Conservation (phyloP, 169 alveolate genomes). For the Sarcocystis neurona region DNA sequence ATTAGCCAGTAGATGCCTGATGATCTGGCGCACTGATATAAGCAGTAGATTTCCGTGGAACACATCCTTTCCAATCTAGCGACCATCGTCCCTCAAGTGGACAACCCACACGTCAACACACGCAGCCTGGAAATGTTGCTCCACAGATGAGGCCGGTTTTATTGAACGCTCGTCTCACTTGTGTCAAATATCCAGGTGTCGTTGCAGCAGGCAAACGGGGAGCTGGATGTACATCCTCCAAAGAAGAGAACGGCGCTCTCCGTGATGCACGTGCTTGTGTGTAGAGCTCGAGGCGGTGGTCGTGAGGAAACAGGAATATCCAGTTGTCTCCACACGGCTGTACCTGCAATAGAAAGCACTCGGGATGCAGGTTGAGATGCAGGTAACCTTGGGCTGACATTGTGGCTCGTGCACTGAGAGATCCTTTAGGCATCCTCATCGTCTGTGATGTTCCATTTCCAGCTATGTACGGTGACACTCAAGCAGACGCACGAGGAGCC, state of each 20-base stretch:
- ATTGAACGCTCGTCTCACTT: neutral
- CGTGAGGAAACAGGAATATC: neutral
- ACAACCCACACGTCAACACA: too few species aligned
- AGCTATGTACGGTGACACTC: too few species aligned
- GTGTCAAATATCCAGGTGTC: slow-evolving; percentile 13
- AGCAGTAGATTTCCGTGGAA: too few species aligned
- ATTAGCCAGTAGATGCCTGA: too few species aligned
- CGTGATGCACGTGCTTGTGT: neutral
- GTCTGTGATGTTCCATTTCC: too few species aligned
- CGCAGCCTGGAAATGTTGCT: too few species aligned
- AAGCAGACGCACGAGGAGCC: too few species aligned
- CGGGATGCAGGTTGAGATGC: neutral
- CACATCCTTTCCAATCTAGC: too few species aligned
- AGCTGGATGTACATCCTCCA: neutral
- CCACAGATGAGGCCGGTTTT: neutral
- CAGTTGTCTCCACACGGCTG: neutral
- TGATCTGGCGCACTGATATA: too few species aligned
- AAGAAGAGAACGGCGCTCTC: neutral
- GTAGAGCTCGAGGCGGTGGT: slow-evolving; percentile 17
- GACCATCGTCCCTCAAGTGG: too few species aligned
- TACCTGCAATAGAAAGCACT: neutral
- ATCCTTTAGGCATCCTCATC: too few species aligned
- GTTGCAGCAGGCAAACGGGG: slow-evolving; percentile 9
- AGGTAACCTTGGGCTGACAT: neutral
- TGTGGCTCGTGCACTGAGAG: neutral